Base-by-base conservation (phyloP, 805 yeast genomes). In the Saturnispora sekii region DNA sequence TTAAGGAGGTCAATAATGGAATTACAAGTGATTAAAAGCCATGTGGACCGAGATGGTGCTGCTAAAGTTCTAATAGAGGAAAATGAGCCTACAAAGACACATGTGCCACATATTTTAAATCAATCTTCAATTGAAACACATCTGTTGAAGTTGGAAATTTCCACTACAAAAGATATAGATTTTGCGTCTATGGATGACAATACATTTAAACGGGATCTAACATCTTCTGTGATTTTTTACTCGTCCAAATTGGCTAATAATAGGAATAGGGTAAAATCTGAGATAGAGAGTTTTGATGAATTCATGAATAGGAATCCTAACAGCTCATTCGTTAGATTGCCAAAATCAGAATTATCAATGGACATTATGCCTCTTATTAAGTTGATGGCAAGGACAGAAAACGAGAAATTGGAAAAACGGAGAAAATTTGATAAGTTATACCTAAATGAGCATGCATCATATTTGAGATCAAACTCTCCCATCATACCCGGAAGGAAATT, bases 321-420 rank as follows among this genome's bases (percentile, higher is more conserved):
- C 1, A 51, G 54, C 30, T 34, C 35, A 3, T 61, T 63, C 38
- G 47, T 44, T 5, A 50, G 55, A 6, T 33, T 55, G 7, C 38
- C 58, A 15, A 34, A 36, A 5, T 10, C 21, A 2, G 43, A 35
- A 10, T 26, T 57, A 8, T 46, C 53, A 10, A 37, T 49, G 10
- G 61, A 63, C 17, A 41, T 62, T 4, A 34, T 49, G 4, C 65
- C 65, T 2, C 48, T 53, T 15, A 55, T 62, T 15, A 51, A 52
- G 39, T 56, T 50, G 28, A 58, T 63, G 61, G 67, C 65, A 1
- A 49, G 50, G 16, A 44, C 30, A 7, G 65, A 61, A 34, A 21
- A 43, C 41, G 26, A 45, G 10, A 45, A 57, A 36, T 26, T 48
- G 7, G 45, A 48, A 16, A 39, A 35, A 35, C 17, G 38, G 2